Conservation (phyloP, 2,329 filamentous ascomycete genomes). For the Colletotrichum agaves region DNA sequence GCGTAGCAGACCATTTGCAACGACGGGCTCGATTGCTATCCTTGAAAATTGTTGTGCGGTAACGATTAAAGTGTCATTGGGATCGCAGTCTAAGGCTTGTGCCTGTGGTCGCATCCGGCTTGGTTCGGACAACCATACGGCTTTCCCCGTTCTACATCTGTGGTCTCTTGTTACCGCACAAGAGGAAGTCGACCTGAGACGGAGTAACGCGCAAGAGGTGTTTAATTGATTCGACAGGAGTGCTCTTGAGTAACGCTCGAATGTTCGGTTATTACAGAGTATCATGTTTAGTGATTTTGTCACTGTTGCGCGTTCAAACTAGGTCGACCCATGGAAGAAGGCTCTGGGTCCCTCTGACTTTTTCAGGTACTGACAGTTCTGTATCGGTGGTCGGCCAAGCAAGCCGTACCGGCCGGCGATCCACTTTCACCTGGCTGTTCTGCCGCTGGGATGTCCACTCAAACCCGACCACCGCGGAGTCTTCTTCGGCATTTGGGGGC, state of each 20-base stretch:
- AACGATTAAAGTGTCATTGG: too few species aligned
- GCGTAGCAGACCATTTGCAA: background rate
- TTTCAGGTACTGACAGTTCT: conserved; percentile 12
- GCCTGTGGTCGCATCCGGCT: too few species aligned
- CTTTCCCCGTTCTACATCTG: too few species aligned
- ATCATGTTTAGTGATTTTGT: conserved; percentile 1
- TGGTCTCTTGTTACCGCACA: too few species aligned
- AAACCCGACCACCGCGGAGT: conserved; percentile 1
- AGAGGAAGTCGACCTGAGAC: too few species aligned
- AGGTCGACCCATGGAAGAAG: conserved; percentile 7
- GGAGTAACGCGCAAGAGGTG: too few species aligned
- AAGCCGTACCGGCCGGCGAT: conserved; percentile 2
- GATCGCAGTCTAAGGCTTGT: too few species aligned
- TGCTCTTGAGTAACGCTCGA: background rate
- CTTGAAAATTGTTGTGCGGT: background rate
- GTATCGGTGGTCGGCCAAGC: background rate
- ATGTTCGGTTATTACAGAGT: background rate
- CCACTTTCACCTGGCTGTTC: conserved; percentile 17
- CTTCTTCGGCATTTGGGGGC: background rate
- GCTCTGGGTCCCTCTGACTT: background rate
- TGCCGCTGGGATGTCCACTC: conserved; percentile 1
- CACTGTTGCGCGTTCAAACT: background rate
- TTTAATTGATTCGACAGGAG: too few species aligned
- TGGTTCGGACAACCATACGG: too few species aligned
- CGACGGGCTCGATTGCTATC: background rate